Conservation (phyloP, 495 filamentous ascomycete species). For the Collariella sp. region DNA sequence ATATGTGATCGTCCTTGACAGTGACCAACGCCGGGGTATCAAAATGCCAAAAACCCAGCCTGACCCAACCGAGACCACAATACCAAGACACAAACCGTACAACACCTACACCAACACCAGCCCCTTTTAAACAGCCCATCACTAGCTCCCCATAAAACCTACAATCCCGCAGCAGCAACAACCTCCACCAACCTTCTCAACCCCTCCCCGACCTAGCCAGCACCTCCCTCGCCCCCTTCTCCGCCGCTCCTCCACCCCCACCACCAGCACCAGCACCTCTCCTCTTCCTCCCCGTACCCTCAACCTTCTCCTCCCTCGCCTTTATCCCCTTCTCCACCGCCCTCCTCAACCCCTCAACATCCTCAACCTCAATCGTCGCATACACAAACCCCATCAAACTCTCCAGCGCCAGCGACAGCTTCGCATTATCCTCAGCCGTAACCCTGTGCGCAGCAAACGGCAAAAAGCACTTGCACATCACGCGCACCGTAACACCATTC, state of each 20-base stretch:
- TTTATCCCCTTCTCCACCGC: conserved; percentile 56
- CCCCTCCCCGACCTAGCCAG: conserved; percentile 35
- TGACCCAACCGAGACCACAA: neutral
- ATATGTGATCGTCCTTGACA: neutral
- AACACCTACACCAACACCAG: neutral
- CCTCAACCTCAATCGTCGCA: conserved; percentile 30
- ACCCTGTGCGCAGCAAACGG: conserved; percentile 60
- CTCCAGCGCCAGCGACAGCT: conserved; percentile 71
- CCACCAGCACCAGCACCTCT: neutral
- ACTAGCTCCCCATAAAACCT: conserved; percentile 8
- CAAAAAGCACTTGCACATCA: conserved; percentile 60
- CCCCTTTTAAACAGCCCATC: neutral
- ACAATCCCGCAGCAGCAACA: conserved; percentile 18
- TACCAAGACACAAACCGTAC: neutral
- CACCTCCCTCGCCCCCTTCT: conserved; percentile 25
- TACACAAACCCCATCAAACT: conserved; percentile 55
- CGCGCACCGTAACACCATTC: conserved; percentile 44
- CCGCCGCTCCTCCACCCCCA: conserved; percentile 20
- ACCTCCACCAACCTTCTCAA: conserved; percentile 28
- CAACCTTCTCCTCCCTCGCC: conserved; percentile 46
- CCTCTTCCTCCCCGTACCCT: conserved; percentile 16
- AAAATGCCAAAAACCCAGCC: neutral
- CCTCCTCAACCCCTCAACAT: conserved; percentile 38
- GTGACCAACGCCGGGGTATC: conserved; percentile 5
- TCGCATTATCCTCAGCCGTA: conserved; percentile 64